Evolutionary conservation across 768 basidiomycete genomes (phyloP).

Genomic region (Austroboletus eburneus): DNA sequence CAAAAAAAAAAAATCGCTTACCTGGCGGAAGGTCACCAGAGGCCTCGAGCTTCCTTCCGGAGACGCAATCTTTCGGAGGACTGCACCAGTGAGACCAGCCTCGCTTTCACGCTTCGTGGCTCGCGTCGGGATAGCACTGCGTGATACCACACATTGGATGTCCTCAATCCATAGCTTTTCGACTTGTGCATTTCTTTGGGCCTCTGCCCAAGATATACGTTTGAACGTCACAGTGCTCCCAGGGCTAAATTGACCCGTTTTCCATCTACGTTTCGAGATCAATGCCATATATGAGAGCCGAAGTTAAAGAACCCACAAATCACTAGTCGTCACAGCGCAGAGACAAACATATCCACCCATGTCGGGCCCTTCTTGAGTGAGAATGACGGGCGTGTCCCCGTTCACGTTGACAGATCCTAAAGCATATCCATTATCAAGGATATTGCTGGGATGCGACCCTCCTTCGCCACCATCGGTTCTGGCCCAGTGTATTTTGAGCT

Average conservation of each 20-base stretch:
- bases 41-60: conserved; percentile 20
- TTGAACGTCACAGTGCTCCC: conserved; percentile 53
- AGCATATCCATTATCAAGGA: conserved; percentile 58
- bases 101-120: background rate
- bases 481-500: conserved; percentile 48
- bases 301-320: conserved; percentile 37
- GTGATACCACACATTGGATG: conserved; percentile 11
- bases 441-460: conserved; percentile 65
- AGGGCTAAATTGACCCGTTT: conserved; percentile 59
- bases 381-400: conserved; percentile 67
- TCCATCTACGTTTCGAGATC: conserved; percentile 47
- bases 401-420: conserved; percentile 57
- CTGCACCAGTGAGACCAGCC: background rate
- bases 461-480: conserved; percentile 58
- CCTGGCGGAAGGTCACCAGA: conserved; percentile 51
- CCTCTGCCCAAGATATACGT: conserved; percentile 42
- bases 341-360: conserved; percentile 61
- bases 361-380: conserved; percentile 57
- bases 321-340: conserved; percentile 48
- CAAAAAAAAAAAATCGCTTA: conserved; percentile 14
- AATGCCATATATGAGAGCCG: background rate
- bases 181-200: conserved; percentile 26
- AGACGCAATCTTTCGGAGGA: conserved; percentile 12
- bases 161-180: conserved; percentile 31
- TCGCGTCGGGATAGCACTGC: background rate